A percentile compares a stretch with the other conserved stretches of the same genome.
Evolutionary conservation across 345 rosid species (phyloP).

Genomic region (Hibiscus mutabilis): DNA sequence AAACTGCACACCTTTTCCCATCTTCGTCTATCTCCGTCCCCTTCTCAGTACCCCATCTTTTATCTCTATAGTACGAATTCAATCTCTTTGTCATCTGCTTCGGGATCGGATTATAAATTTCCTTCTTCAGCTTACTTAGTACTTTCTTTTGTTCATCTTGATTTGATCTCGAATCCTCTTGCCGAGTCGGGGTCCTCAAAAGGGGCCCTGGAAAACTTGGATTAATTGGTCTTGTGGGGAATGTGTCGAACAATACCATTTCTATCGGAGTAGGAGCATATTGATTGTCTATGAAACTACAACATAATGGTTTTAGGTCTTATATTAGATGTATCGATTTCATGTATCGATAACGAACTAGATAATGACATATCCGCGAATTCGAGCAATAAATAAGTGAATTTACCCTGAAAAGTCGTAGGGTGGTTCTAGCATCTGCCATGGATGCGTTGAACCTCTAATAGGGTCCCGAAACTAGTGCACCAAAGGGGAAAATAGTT

Average conservation of each 20-base stretch:
- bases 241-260: background rate
- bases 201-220: background rate
- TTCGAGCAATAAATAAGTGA: no score
- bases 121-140: conserved; percentile 47
- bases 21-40: conserved; percentile 36
- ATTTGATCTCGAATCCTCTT: background rate
- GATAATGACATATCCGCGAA: background rate
- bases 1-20: conserved; percentile 52
- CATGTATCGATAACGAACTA: background rate
- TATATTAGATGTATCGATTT: background rate
- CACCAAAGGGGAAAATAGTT: background rate
- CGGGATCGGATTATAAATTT: conserved; percentile 46
- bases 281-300: background rate
- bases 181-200: background rate
- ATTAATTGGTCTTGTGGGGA: background rate
- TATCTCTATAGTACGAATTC: conserved; percentile 50
- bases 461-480: background rate
- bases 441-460: conserved; percentile 1
- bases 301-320: background rate
- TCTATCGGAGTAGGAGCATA: background rate
- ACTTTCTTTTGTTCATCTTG: conserved; percentile 28
- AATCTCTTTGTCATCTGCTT: conserved; percentile 39
- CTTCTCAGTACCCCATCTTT: background rate
- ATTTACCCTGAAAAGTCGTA: conserved; percentile 5
- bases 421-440: background rate